These are phyloP conservation scores for Colletotrichum kahawae DNA, from an alignment of 2,329 filamentous ascomycete species.

Conservation along the genomic window DNA sequence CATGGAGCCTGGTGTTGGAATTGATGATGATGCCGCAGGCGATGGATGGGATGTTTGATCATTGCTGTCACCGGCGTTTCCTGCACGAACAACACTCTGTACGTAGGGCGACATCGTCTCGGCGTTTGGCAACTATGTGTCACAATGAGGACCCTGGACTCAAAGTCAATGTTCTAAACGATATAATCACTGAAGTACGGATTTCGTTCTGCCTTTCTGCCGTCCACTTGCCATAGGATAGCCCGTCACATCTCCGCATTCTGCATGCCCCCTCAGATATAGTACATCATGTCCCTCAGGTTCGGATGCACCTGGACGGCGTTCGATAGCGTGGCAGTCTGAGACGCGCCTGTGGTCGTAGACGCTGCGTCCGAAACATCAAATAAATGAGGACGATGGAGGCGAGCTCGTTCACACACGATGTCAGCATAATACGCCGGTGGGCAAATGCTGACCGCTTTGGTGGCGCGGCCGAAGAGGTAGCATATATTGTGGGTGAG, in stretches of 20 bases:
- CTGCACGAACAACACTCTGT: not conserved
- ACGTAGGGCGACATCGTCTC: not conserved
- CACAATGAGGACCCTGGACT: not conserved
- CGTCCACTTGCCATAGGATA: not conserved
- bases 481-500: slow-evolving; percentile 84
- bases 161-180: not conserved
- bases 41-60: not conserved
- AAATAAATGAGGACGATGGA: slow-evolving; percentile 72
- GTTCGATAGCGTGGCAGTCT: not conserved
- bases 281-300: slow-evolving; percentile 58
- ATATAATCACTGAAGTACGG: not conserved
- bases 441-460: slow-evolving; percentile 85
- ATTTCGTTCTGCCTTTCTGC: not conserved
- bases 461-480: slow-evolving; percentile 82
- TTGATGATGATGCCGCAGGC: not conserved
- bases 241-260: not conserved
- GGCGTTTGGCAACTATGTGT: not conserved
- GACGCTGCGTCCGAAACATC: slow-evolving; percentile 44
- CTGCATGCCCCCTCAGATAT: slow-evolving; percentile 44
- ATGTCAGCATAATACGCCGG: too few species aligned
- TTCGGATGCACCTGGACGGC: slow-evolving; percentile 41
- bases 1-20: not conserved
- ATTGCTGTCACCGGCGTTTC: not conserved
- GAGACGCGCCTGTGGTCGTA: not conserved
- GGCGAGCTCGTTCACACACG: slow-evolving; percentile 77